These are phyloP conservation scores for Tetradesmus obliquus DNA, from an alignment of 139 green algal genomes.

Conservation along the genomic window DNA sequence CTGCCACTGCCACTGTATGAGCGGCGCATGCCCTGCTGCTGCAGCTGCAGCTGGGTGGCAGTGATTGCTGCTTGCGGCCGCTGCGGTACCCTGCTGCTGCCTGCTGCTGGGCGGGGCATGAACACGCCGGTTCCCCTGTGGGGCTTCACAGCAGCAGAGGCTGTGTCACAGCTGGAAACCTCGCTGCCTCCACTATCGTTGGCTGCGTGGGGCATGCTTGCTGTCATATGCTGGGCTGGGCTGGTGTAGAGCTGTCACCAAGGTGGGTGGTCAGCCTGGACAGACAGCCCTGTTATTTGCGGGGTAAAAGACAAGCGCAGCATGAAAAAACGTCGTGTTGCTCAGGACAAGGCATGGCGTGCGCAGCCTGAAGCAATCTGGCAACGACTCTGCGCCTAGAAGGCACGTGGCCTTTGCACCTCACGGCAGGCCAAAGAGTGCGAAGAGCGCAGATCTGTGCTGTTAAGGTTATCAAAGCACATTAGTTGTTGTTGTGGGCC, in stretches of 20 bases:
- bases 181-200: neutral
- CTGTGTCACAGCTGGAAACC: neutral
- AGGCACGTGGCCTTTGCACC: neutral
- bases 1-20: neutral
- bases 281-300: no score
- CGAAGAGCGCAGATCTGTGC: neutral
- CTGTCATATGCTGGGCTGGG: neutral
- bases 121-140: neutral
- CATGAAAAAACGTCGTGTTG: no score
- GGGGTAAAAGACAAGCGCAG: no score
- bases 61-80: neutral
- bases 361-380: no score
- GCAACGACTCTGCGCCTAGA: neutral
- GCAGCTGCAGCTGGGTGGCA: neutral
- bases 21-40: neutral
- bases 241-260: neutral
- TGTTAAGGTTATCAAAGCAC: no score
- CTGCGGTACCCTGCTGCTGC: neutral
- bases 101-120: neutral
- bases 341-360: no score
- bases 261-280: neutral
- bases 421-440: neutral
- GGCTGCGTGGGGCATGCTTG: neutral
- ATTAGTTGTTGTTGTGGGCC: no score
- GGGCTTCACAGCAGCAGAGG: neutral